Base-by-base conservation (phyloP, 768 basidiomycete genomes). In the Chalciporus sphaerocephalus region DNA sequence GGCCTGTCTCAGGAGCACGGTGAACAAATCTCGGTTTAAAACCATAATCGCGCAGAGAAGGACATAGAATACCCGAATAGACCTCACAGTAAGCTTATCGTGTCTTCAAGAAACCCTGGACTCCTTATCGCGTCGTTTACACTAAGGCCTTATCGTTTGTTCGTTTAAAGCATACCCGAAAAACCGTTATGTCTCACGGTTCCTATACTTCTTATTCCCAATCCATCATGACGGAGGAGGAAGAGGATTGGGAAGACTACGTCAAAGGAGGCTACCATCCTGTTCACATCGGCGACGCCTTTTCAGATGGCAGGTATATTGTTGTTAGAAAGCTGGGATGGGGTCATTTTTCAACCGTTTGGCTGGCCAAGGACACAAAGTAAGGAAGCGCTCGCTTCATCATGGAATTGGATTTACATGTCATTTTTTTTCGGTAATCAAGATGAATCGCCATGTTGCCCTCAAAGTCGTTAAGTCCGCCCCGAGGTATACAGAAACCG, bases 391-490 rank as follows among this genome's bases (percentile, higher is more conserved):
- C 51, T 25, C 5, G 17, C 46, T 38, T 22, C 37, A 23, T 44
- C 34, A 38, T 48, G 32, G 37, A 27, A 27, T 25, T 18, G 16
- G 2, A 20, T 27, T 21, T 33, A 48, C 46, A 42, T 46, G 48
- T 42, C 45, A 48, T 58, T 54, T 51, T 23, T 41, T 42, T 51
- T 48, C 41, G 7, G 17, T 20, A 54, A 46, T 48, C 69, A 99
- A 95, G 62, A 76, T 92, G 71, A 84, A 89, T 56, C 88, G 92
- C 39, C 96, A 99, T 69, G 96, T 99, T 58, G 96, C 96, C 12
- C 85, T 99, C 65, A 99, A 99, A 69, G 91, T 99, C 60, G 96
- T 99, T 66, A 99, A 98, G 69, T 96, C 94, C 13, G 96, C 95
- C 0, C 83, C 86, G 0, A 77, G 96, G 39, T 99, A 99, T 68